These are phyloP conservation scores for Quercus lobata DNA, from an alignment of 331 rosid genomes.

Conservation along the genomic window DNA sequence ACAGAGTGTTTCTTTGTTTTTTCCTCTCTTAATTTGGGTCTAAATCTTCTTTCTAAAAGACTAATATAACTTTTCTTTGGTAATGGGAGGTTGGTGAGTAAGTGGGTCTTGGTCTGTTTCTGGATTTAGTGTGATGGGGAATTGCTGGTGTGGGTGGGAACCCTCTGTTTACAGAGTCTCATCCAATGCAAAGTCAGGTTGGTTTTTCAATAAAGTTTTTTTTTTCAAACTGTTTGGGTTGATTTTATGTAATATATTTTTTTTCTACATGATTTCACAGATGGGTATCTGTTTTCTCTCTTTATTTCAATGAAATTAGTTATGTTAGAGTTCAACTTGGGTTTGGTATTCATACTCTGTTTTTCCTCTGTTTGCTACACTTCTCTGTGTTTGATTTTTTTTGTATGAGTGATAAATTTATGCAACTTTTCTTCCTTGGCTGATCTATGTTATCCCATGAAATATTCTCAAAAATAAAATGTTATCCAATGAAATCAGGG, in stretches of 20 bases:
- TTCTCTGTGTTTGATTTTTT: neutral
- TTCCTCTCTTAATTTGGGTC: neutral
- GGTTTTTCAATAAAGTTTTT: constrained; percentile 10
- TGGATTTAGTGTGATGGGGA: constrained; percentile 66
- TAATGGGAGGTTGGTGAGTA: constrained; percentile 45
- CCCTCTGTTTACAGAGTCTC: constrained; percentile 79
- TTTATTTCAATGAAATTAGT: constrained; percentile 16
- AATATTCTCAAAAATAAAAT: no score
- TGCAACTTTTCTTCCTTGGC: neutral
- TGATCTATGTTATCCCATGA: neutral
- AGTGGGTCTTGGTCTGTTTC: constrained; percentile 17
- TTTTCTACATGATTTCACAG: neutral
- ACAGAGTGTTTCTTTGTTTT: neutral
- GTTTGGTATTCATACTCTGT: neutral
- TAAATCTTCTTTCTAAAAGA: constrained; percentile 19
- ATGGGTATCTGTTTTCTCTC: constrained; percentile 4
- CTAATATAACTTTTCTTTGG: constrained; percentile 18
- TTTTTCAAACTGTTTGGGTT: neutral
- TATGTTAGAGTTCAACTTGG: neutral
- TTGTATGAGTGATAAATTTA: neutral
- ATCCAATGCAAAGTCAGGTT: constrained; percentile 90
- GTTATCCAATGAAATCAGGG: neutral
- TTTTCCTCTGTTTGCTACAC: constrained; percentile 16
- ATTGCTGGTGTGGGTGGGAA: constrained; percentile 67
- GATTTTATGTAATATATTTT: neutral